A percentile compares a stretch with the other conserved stretches of the same genome.
phyloP scores from a whole-genome alignment of 805 yeast genomes.

The Hanseniaspora occidentalis region DNA sequence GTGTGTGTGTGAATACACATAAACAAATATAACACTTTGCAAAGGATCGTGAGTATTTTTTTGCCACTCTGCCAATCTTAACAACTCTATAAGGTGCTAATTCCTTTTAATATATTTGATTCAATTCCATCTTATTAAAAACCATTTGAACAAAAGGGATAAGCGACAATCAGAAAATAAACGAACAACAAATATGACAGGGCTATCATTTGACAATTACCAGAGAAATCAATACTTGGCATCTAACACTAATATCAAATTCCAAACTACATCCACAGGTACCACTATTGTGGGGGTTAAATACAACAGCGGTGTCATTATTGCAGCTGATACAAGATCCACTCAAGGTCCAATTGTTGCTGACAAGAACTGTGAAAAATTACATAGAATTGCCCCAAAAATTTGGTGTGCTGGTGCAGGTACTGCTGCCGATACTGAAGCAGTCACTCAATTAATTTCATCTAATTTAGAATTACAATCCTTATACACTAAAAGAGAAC shows the following conservation, averaged over 20 bases:
- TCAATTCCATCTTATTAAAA: too few species aligned
- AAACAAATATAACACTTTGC: too few species aligned
- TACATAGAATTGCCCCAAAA: slow-evolving; percentile 78
- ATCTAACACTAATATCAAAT: slow-evolving; percentile 60
- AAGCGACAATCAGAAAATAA: background rate
- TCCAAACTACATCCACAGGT: slow-evolving; percentile 93
- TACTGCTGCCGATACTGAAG: slow-evolving; percentile 99
- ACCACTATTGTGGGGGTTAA: slow-evolving; percentile 98
- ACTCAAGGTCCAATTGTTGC: slow-evolving; percentile 95
- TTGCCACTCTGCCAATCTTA: background rate
- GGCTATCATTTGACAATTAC: slow-evolving; percentile 84
- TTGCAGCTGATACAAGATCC: slow-evolving; percentile 98
- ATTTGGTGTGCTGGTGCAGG: slow-evolving; percentile 99
- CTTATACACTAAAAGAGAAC: slow-evolving; percentile 69
- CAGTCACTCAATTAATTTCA: slow-evolving; percentile 87
- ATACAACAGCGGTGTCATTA: slow-evolving; percentile 86
- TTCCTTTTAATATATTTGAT: too few species aligned
- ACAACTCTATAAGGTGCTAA: too few species aligned
- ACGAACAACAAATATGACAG: slow-evolving; percentile 45
- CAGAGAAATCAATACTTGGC: slow-evolving; percentile 76
- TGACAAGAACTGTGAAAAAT: slow-evolving; percentile 93
- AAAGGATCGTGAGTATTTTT: too few species aligned
- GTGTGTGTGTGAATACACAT: too few species aligned
- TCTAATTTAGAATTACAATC: slow-evolving; percentile 88
- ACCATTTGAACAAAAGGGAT: too few species aligned